A percentile compares a stretch with the other conserved stretches of the same genome.
phyloP scores from a whole-genome alignment of 2,329 filamentous ascomycete genomes.

The Sporothrix curviconia region DNA sequence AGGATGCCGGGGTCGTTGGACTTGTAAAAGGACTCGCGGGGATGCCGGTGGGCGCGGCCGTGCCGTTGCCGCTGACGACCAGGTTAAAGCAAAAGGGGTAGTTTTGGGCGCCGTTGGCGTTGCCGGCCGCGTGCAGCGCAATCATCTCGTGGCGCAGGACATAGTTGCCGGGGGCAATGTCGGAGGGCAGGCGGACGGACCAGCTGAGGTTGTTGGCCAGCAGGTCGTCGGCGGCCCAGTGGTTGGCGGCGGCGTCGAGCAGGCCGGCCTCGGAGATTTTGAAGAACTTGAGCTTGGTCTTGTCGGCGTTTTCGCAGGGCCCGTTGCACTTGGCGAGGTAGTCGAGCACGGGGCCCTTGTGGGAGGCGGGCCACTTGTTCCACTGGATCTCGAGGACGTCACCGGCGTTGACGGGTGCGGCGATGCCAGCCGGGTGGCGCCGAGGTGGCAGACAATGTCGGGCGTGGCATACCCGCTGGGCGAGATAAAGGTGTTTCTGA shows the following conservation, averaged over 20 bases:
- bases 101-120: constrained; percentile 20
- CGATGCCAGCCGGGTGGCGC: constrained; percentile 24
- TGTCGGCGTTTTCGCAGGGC: constrained; percentile 29
- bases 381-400: constrained; percentile 25
- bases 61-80: constrained; percentile 15
- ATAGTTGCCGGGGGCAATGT: constrained; percentile 42
- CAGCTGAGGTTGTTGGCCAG: constrained; percentile 45
- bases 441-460: constrained; percentile 27
- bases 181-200: constrained; percentile 40
- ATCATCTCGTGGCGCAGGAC: constrained; percentile 48
- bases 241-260: constrained; percentile 25
- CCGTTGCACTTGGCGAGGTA: constrained; percentile 31
- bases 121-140: constrained; percentile 19
- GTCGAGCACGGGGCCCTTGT: constrained; percentile 30
- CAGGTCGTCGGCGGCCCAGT: constrained; percentile 35
- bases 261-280: constrained; percentile 29
- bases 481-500: constrained; percentile 25
- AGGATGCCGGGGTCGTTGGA: constrained; percentile 17
- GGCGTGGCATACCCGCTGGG: constrained; percentile 21
- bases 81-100: constrained; percentile 20
- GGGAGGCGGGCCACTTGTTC: constrained; percentile 25
- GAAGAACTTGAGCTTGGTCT: constrained; percentile 25
- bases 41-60: constrained; percentile 16
- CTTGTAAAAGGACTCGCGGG: constrained; percentile 16
- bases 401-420: constrained; percentile 24